Evolutionary conservation across 1,139 yeast genomes (phyloP), one percentile per base, ranked within the genome.

Genomic region (Scheffersomyces lignicola): DNA sequence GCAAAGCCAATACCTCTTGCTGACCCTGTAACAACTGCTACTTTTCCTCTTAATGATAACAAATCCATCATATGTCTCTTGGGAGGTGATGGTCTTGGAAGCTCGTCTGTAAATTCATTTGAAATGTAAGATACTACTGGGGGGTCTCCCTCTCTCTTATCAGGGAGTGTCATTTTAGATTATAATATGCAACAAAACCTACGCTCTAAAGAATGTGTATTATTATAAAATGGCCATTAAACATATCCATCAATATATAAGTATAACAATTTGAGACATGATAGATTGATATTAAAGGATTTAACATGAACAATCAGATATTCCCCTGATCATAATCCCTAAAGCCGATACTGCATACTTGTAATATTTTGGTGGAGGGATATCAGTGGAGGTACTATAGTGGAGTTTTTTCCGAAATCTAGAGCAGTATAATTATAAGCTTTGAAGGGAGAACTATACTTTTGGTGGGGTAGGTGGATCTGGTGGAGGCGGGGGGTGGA

Each of bases 11-110:
- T 86, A 18, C 95, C 95, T 24, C 83, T 75, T 11, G 90, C 80
- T 7, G 90, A 83, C 27, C 96, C 96, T 11, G 95, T 84, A 47
- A 87, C 74, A 22, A 85, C 78, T 34, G 90, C 89, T 15, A 81
- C 83, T 58, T 83, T 84, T 15, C 89, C 90, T 65, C 80, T 82
- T 47, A 85, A 65, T 4, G 80, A 75, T 7, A 24, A n/a, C 28
- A 24, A 24, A 24, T 24, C 14, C 28, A 24, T 24, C 16, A 24
- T 24, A 24, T 24, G 37, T 16, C 30, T 31, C 15, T 32, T 27
- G 13, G 43, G 26, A 3, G 51, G 51, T 4, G 38, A 35, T 22
- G 45, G 40, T 14, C 44, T 29, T 7, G 52, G 52, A 20, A 48
- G 40, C 20, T 33, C 41, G 22, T 52, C 50, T 9, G 43, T 42